Evolutionary conservation across 2,329 filamentous ascomycete species (phyloP).

Genomic region (Botrytis squamosa): DNA sequence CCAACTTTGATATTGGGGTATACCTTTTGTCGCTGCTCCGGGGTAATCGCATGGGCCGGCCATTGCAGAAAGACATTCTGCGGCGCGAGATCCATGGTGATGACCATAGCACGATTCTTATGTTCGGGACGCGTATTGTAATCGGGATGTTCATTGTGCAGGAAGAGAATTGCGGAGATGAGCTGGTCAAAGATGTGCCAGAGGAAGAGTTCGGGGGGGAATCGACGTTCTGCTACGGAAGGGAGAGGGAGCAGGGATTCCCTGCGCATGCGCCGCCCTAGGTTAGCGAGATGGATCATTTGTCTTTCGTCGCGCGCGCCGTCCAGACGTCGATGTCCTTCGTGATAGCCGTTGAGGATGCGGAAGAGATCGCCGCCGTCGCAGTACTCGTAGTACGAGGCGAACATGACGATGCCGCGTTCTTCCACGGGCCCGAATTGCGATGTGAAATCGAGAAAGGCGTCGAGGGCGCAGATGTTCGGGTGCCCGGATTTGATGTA

Average conservation of each 20-base stretch:
- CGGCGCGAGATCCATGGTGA: background rate
- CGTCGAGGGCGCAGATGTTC: background rate
- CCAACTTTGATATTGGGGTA: slow-evolving; percentile 12
- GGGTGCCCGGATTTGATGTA: slow-evolving; percentile 8
- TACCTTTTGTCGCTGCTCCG: background rate
- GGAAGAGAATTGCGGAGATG: background rate
- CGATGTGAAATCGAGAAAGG: background rate
- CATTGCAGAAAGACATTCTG: slow-evolving; percentile 11
- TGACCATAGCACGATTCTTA: background rate
- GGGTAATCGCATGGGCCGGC: background rate
- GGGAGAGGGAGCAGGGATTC: background rate
- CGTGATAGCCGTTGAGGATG: background rate
- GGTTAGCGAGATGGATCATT: fast-evolving
- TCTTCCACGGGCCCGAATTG: background rate
- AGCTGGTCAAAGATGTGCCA: slow-evolving; percentile 8
- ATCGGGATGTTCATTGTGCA: slow-evolving; percentile 14
- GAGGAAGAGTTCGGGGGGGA: background rate
- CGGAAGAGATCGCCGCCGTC: background rate
- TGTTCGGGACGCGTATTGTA: background rate
- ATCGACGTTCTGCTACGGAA: fast-evolving
- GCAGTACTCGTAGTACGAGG: background rate
- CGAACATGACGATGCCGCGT: background rate
- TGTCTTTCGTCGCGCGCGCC: background rate
- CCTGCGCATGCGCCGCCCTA: background rate
- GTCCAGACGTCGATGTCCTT: background rate